Evolutionary conservation across 495 filamentous ascomycete genomes (phyloP), one percentile per base, ranked within the genome.

Genomic region (Usnea hakonensis): DNA sequence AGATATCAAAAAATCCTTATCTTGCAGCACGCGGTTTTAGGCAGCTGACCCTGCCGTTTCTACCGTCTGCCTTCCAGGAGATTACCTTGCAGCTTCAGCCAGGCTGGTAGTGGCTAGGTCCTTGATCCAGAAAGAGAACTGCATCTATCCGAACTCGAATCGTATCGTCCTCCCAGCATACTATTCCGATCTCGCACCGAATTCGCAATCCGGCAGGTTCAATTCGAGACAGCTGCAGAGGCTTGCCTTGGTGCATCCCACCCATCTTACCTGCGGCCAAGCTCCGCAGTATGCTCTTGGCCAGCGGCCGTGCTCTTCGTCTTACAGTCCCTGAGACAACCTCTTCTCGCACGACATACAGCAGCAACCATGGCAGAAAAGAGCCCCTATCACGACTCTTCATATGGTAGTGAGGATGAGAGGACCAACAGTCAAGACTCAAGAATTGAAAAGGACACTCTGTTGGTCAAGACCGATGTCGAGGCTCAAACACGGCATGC

Each of bases 321-420:
- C 35, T 36, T 11, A 36, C 35, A 17, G 13, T 32, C 48, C 30
- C 28, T 17, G 5, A 32, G 16, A 7, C 28, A 7, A 30, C 46
- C 46, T 6, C 26, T 32, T 16, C 46, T 50, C 32, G 48, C 48
- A 19, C 32, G 14, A 19, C n/a, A 32, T n/a, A 8, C 14, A n/a
- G 13, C 28, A 9, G 48, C 28, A 19, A 52, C 28, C 5, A 52
- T 52, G 48, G 28, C 48, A 5, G 48, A 52, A 32, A 52, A 52
- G 16, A 52, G 48, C n/a, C 48, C 48, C 7, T 52, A 52, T 52
- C 48, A 52, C 28, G 48, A 52, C 48, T 52, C 48, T 16, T 52
- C 48, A 32, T 52, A 52, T 19, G 48, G 48, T 7, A 52, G 48
- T 32, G 48, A 52, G n/a, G 48, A 52, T n/a, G 48, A 52, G 48